A percentile compares a stretch with the other conserved stretches of the same genome.
These are phyloP conservation scores for Hirschioporus abietinus DNA, from an alignment of 768 basidiomycete species.

Conservation along the genomic window DNA sequence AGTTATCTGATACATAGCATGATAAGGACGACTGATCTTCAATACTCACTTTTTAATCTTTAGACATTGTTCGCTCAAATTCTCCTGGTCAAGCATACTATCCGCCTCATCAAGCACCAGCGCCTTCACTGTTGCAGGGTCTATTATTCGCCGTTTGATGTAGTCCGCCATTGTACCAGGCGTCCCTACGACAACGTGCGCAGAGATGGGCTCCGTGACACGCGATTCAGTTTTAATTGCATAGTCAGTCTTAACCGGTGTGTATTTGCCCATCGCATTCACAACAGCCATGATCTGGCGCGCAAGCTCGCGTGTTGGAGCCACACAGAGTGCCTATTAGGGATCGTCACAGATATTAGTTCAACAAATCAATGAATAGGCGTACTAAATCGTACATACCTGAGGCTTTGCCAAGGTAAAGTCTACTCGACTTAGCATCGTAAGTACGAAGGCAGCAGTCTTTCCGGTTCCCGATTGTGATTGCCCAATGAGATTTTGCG, in stretches of 20 bases:
- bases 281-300: constrained; percentile 97
- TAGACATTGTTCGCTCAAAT: constrained; percentile 89
- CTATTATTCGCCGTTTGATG: constrained; percentile 71
- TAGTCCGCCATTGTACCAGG: constrained; percentile 93
- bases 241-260: constrained; percentile 87
- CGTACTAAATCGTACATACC: constrained; percentile 33
- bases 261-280: constrained; percentile 92
- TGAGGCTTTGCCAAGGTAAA: constrained; percentile 79
- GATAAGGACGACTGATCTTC: background rate
- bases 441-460: constrained; percentile 95
- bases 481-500: constrained; percentile 98
- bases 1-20: constrained; percentile 4
- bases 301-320: constrained; percentile 94
- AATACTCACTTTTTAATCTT: constrained; percentile 82
- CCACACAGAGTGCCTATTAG: constrained; percentile 87
- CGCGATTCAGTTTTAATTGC: constrained; percentile 69
- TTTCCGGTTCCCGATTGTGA: constrained; percentile 99
- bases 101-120: constrained; percentile 98
- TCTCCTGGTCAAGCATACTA: constrained; percentile 96
- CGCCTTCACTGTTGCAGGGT: constrained; percentile 76
- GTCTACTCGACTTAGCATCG: constrained; percentile 94
- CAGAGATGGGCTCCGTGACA: constrained; percentile 45
- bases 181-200: constrained; percentile 92
- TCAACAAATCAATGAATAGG: background rate
- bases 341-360: constrained; percentile 8